A percentile compares a stretch with the other conserved stretches of the same genome.
phyloP scores from a whole-genome alignment of 352 stramenopile species.

The Globisporangium alternatum region DNA sequence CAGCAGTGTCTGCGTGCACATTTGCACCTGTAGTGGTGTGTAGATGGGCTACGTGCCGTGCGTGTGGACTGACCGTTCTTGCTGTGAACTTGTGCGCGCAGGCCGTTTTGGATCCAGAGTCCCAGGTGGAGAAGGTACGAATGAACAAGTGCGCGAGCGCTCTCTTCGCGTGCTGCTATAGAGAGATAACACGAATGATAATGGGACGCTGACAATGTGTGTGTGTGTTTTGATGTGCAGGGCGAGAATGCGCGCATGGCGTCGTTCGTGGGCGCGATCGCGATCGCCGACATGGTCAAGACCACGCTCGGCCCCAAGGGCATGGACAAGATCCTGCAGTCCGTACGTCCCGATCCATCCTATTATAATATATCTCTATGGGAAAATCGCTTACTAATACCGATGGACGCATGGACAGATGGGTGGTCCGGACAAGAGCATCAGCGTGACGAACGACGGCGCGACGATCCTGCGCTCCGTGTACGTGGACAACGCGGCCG shows the following conservation, averaged over 20 bases:
- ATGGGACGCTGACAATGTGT: neutral
- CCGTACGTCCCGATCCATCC: constrained; percentile 34
- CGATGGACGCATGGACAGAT: constrained; percentile 28
- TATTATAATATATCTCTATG: neutral
- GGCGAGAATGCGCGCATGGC: constrained; percentile 98
- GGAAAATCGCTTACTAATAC: neutral
- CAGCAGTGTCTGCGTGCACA: neutral
- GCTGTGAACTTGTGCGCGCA: constrained; percentile 18
- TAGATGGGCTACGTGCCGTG: neutral
- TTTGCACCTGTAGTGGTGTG: neutral
- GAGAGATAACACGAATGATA: neutral
- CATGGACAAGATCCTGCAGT: constrained; percentile 99
- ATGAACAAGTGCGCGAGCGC: neutral
- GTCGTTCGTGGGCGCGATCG: constrained; percentile 99
- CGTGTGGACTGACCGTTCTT: neutral
- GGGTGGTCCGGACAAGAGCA: constrained; percentile 79
- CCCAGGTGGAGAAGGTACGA: constrained; percentile 74
- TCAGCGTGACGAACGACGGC: constrained; percentile 98
- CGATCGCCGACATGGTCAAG: constrained; percentile 99
- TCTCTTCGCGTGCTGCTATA: neutral
- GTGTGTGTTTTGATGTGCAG: constrained; percentile 31
- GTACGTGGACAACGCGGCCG: constrained; percentile 98
- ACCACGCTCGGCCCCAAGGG: constrained; percentile 99
- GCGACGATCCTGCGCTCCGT: constrained; percentile 98
- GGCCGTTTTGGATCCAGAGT: constrained; percentile 74